Conservation (phyloP, 768 basidiomycete species). For the Boletellus ananiceps region DNA sequence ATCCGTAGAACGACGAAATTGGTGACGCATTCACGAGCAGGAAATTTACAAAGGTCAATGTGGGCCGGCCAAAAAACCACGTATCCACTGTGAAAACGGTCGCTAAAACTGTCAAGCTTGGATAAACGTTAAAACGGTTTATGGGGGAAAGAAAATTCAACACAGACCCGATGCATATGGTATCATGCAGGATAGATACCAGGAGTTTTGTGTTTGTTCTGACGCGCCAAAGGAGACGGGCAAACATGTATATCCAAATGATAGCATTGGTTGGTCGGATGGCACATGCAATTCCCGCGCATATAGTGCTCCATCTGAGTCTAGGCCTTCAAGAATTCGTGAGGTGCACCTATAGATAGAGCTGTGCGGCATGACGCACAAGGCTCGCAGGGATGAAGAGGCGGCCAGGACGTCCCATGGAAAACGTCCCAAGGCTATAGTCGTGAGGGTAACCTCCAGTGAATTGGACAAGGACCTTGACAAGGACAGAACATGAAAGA, state of each 20-base stretch:
- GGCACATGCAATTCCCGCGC: conserved; percentile 76
- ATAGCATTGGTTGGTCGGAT: conserved; percentile 87
- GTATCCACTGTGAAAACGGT: conserved; percentile 56
- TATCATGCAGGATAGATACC: conserved; percentile 36
- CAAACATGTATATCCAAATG: conserved; percentile 75
- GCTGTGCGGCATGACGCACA: conserved; percentile 10
- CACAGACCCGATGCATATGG: conserved; percentile 43
- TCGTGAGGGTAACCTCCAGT: conserved; percentile 81
- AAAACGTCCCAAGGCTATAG: conserved; percentile 70
- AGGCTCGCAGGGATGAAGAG: conserved; percentile 17
- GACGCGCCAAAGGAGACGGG: conserved; percentile 51
- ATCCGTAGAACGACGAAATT: conserved; percentile 91
- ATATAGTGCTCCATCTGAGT: conserved; percentile 36
- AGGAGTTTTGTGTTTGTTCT: conserved; percentile 33
- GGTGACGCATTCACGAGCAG: conserved; percentile 75
- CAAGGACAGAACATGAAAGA: conserved; percentile 82
- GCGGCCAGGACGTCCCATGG: conserved; percentile 56
- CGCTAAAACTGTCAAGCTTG: conserved; percentile 19
- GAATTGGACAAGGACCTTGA: conserved; percentile 92
- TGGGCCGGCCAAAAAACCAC: conserved; percentile 59
- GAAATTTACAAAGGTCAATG: conserved; percentile 80
- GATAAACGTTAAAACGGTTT: conserved; percentile 10
- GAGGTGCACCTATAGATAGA: conserved; percentile 20
- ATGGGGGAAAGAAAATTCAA: neutral
- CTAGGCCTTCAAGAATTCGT: conserved; percentile 31